Base-by-base conservation (phyloP, 75 land plant species). In the Sequoiadendron giganteum region DNA sequence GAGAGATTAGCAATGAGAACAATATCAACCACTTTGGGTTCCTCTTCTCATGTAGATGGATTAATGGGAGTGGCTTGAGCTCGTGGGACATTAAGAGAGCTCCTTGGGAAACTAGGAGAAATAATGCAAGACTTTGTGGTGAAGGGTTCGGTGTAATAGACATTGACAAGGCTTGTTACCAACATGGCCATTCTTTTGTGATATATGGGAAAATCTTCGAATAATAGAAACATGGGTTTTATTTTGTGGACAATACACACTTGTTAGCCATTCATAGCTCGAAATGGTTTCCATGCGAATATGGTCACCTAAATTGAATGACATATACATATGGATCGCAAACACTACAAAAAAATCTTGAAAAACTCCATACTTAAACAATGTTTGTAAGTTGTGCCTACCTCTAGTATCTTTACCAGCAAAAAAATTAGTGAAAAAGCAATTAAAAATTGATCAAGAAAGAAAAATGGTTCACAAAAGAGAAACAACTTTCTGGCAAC, bases 21-120 rank as follows among this genome's bases (percentile, higher is more conserved):
- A 58, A 94, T 88, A 84, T 96, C 98, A 36, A 96, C 99, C 10
- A 97, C 99, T 88, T 97, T 97, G 34, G 87, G 93, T 77, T 93
- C 95, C 5, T 86, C 85, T 92, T 97, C 96, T 85, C 92, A 84
- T 85, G 96, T 97, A 47, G 90, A 93, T 18, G 95, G 93, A 86
- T 97, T 97, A 42, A 97, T 94, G 2, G 70, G n/a, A 25, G 28
- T 21, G 70, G 25, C 28, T 30, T 65, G 70, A 10, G 70, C 70
- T 25, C 70, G 6, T 5, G 70, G 25, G 0, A 65, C 70, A 65
- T 25, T 25, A 30, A 65, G 70, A 65, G n/a, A 25, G n/a, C 6
- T 58, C n/a, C n/a, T 65, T 9, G 9, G 70, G 8, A 28, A 8
- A 7, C n/a, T 21, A 6, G 70, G 70, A 65, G 70, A 65, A 65